A percentile compares a stretch with the other conserved stretches of the same genome.
Evolutionary conservation across 768 basidiomycete genomes (phyloP).

Genomic region (Tricholoma flavovirens): DNA sequence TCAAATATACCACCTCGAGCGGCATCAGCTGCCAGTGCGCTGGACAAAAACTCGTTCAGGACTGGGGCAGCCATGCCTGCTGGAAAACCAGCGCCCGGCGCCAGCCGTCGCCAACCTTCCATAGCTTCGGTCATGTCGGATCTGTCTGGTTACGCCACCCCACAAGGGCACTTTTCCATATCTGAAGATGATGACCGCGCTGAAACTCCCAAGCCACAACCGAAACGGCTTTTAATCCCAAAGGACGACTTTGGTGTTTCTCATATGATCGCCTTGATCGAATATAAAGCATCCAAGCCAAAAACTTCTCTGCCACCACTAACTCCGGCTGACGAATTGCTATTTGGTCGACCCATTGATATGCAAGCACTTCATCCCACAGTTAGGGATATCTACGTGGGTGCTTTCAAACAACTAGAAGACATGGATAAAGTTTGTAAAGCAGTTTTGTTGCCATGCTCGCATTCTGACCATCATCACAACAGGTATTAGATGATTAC

Average conservation of each 20-base stretch:
- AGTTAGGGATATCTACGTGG: constrained; percentile 64
- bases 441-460: neutral
- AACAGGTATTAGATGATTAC: constrained; percentile 7
- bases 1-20: constrained; percentile 8
- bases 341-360: constrained; percentile 66
- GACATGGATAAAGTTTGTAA: constrained; percentile 68
- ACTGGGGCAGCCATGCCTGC: constrained; percentile 33
- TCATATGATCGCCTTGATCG: constrained; percentile 85
- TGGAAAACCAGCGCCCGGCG: constrained; percentile 19
- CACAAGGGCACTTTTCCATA: constrained; percentile 17
- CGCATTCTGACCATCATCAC: neutral
- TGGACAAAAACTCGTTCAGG: constrained; percentile 10
- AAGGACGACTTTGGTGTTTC: constrained; percentile 82
- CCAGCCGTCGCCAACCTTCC: constrained; percentile 54
- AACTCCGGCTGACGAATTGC: constrained; percentile 64
- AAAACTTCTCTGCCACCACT: constrained; percentile 28
- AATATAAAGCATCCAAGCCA: constrained; percentile 48
- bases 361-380: constrained; percentile 62
- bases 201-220: constrained; percentile 30
- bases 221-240: constrained; percentile 47
- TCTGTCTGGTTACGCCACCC: constrained; percentile 45
- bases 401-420: constrained; percentile 66
- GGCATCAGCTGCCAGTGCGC: constrained; percentile 7
- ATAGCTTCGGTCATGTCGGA: constrained; percentile 74
- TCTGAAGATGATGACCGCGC: constrained; percentile 23